phyloP scores from a whole-genome alignment of 257 asterid genomes.

The Fraxinus quadrangulata region DNA sequence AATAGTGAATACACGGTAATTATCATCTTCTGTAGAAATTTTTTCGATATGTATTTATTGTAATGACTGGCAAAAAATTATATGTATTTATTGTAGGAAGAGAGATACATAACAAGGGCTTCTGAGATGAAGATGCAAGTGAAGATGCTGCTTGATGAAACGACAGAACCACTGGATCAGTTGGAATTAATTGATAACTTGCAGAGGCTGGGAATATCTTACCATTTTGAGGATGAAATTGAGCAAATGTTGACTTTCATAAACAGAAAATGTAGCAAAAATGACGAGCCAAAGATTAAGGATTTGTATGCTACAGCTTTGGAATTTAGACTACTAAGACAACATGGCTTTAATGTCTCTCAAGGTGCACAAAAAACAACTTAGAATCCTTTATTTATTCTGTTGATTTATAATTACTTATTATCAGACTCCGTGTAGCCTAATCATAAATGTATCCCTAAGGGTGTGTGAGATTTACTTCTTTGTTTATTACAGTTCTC shows the following conservation, averaged over 20 bases:
- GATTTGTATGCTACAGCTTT: slow-evolving; percentile 25
- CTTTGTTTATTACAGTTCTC: no score
- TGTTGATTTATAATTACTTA: background rate
- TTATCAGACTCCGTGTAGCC: no score
- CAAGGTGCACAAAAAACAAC: slow-evolving; percentile 17
- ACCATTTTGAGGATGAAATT: slow-evolving; percentile 17
- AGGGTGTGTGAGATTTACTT: no score
- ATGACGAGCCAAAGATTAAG: background rate
- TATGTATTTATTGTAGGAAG: background rate
- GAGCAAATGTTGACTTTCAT: background rate
- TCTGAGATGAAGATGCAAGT: slow-evolving; percentile 16
- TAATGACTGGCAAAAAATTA: background rate
- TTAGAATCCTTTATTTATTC: background rate
- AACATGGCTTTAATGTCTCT: slow-evolving; percentile 21
- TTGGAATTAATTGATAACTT: slow-evolving; percentile 25
- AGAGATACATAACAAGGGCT: background rate
- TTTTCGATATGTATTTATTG: background rate
- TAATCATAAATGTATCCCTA: no score
- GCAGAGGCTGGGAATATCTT: slow-evolving; percentile 21
- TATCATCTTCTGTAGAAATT: background rate
- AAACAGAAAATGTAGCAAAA: background rate
- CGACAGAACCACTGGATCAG: background rate
- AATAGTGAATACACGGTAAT: slow-evolving; percentile 22
- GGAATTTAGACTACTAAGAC: slow-evolving; percentile 33
- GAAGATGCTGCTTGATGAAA: slow-evolving; percentile 1